Base-by-base conservation (phyloP, 1,284 basidiomycete genomes). In the Papiliotrema laurentii region DNA sequence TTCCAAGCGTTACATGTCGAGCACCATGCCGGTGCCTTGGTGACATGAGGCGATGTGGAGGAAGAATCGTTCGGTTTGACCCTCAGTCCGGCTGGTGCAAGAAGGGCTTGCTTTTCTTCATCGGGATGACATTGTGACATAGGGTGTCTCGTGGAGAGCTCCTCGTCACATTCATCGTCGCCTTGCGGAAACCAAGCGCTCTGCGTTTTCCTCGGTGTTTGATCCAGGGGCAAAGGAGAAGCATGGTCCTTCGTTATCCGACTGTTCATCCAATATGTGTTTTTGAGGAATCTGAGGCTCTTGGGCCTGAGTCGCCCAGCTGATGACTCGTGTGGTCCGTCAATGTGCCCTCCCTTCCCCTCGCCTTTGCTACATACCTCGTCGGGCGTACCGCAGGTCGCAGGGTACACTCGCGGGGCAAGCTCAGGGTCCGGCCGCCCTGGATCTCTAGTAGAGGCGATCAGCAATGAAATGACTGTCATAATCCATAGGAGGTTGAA, bases 1-100 rank as follows among this genome's bases (percentile, higher is more conserved):
- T 89, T 90, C 68, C 69, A 68, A 0, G 55, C 63, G 21, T 67
- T 57, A 43, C 72, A 74, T 53, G 71, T 72, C 42, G 59, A 60
- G 47, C 72, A 74, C 66, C 67, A 74, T 28, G 71, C 54, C 16
- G 56, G 58, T 14, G 54, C 59, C n/a, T 7, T 10, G 7, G 34
- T 18, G 7, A 18, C 34, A 36, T n/a, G 6, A 36, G 34, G 34
- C 18, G 10, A 36, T 36, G 34, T 6, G 9, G 43, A 22, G 38
- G 24, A n/a, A n/a, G n/a, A n/a, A n/a, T 14, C 55, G 51, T 9
- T 37, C 34, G 11, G 41, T 36, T 19, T 55, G 48, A 36, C 52
- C 51, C 11, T 55, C 55, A n/a, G n/a, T n/a, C n/a, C n/a, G n/a
- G n/a, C n/a, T n/a, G n/a, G n/a, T n/a, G n/a, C n/a, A n/a, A n/a